A percentile compares a stretch with the other conserved stretches of the same genome.
Evolutionary conservation across 2,329 filamentous ascomycete species (phyloP).

Genomic region (Colletotrichum gigasporum): DNA sequence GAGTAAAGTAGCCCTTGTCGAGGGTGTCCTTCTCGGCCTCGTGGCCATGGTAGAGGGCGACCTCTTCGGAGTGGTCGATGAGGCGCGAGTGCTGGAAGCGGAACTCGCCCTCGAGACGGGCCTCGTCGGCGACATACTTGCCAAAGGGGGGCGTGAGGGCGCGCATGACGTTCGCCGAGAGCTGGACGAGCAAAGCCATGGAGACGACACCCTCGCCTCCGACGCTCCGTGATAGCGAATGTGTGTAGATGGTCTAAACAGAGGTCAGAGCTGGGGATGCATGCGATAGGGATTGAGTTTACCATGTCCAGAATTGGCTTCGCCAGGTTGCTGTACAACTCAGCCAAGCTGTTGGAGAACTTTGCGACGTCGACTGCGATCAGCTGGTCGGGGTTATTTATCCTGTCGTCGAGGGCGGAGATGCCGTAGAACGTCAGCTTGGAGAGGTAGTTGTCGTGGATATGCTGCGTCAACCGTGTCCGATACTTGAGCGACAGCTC

Average conservation of each 20-base stretch:
- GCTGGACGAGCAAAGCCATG: slow-evolving; percentile 92
- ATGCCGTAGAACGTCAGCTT: slow-evolving; percentile 98
- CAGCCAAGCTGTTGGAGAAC: slow-evolving; percentile 93
- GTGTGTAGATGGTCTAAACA: slow-evolving; percentile 84
- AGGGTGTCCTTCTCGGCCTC: slow-evolving; percentile 95
- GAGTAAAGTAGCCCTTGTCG: slow-evolving; percentile 97
- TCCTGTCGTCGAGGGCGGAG: slow-evolving; percentile 92
- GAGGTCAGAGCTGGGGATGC: not conserved
- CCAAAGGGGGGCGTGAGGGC: slow-evolving; percentile 95
- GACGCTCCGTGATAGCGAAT: slow-evolving; percentile 92
- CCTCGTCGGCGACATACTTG: slow-evolving; percentile 97
- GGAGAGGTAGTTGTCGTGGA: slow-evolving; percentile 96
- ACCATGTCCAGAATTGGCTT: slow-evolving; percentile 96
- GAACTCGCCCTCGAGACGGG: slow-evolving; percentile 93
- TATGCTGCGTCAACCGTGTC: slow-evolving; percentile 90
- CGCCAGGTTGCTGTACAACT: slow-evolving; percentile 94
- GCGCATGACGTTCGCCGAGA: slow-evolving; percentile 93
- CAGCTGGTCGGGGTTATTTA: slow-evolving; percentile 98
- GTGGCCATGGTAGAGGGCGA: slow-evolving; percentile 91
- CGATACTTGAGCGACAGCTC: slow-evolving; percentile 93
- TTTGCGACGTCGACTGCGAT: slow-evolving; percentile 97
- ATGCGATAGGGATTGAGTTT: not conserved
- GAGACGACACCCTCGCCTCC: slow-evolving; percentile 95
- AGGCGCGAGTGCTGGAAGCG: slow-evolving; percentile 92
- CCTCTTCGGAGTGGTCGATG: slow-evolving; percentile 95